Percentiles rank a stretch among this genome's conserved stretches.
These are phyloP conservation scores for Pseudovirgaria hyperparasitica DNA, from an alignment of 2,329 filamentous ascomycete species.

Conservation along the genomic window DNA sequence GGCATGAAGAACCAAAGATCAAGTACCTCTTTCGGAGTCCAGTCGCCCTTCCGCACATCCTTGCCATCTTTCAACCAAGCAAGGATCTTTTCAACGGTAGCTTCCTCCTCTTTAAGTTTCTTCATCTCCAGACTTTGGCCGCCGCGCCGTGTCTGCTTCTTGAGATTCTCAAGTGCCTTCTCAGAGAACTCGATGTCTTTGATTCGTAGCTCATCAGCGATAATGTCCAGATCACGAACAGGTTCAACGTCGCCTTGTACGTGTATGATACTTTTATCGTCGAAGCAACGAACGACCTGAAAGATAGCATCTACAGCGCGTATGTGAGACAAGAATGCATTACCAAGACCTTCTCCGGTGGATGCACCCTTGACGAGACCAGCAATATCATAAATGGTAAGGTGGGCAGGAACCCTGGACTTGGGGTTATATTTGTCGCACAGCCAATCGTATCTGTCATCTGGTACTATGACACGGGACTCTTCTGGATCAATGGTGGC, in stretches of 20 bases:
- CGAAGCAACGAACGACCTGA: constrained; percentile 92
- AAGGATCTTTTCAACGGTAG: constrained; percentile 82
- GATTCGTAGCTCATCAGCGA: constrained; percentile 87
- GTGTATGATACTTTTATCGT: constrained; percentile 98
- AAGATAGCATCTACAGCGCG: constrained; percentile 97
- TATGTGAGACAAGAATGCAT: constrained; percentile 96
- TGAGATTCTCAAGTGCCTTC: constrained; percentile 81
- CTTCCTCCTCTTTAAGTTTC: constrained; percentile 90
- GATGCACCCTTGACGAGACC: constrained; percentile 92
- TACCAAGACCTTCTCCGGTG: constrained; percentile 92
- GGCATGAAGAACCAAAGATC: constrained; percentile 7
- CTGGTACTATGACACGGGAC: constrained; percentile 90
- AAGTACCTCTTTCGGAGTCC: constrained; percentile 90
- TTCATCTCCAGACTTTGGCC: constrained; percentile 96
- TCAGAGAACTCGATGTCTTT: constrained; percentile 99
- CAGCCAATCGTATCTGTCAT: constrained; percentile 93
- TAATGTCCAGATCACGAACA: constrained; percentile 85
- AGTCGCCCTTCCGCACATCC: constrained; percentile 82
- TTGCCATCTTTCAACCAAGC: constrained; percentile 76
- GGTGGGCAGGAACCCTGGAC: constrained; percentile 88
- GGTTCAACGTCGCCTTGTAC: constrained; percentile 98
- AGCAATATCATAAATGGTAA: constrained; percentile 98
- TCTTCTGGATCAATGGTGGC: constrained; percentile 99
- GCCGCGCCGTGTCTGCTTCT: constrained; percentile 90
- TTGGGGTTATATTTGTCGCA: constrained; percentile 96